phyloP scores from a whole-genome alignment of 2,329 filamentous ascomycete species.

The Aspergillus luchuensis region DNA sequence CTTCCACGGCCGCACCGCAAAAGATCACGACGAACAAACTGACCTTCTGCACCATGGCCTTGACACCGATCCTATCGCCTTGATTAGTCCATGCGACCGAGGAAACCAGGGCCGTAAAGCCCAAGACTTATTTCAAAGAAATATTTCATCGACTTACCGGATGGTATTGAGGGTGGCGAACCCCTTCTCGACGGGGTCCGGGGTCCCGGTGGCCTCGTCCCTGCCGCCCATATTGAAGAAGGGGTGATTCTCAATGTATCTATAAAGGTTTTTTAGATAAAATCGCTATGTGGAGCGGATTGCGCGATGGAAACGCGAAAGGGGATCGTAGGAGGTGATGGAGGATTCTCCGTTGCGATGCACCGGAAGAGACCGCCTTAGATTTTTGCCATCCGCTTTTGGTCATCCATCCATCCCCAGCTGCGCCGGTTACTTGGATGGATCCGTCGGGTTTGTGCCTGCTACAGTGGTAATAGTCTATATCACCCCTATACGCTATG shows the following conservation, averaged over 20 bases:
- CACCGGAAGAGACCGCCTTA: conserved; percentile 26
- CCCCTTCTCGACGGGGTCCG: conserved; percentile 69
- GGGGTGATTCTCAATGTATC: conserved; percentile 1
- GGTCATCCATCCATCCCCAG: conserved; percentile 13
- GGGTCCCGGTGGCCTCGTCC: conserved; percentile 58
- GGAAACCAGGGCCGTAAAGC: conserved; percentile 24
- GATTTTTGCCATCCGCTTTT: conserved; percentile 19
- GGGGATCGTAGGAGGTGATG: conserved; percentile 16
- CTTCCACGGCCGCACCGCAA: conserved; percentile 14
- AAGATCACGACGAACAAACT: conserved; percentile 32
- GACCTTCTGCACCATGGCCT: conserved; percentile 71
- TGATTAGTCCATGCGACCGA: conserved; percentile 40
- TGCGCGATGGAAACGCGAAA: conserved; percentile 18
- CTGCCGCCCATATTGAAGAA: conserved; percentile 55
- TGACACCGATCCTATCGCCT: conserved; percentile 62
- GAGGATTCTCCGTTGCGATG: conserved; percentile 17
- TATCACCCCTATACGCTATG: too few relatives aligned
- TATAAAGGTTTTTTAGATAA: conserved; percentile 9
- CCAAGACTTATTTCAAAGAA: background rate
- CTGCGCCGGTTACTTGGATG: background rate
- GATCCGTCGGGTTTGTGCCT: background rate
- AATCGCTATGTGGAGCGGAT: conserved; percentile 9
- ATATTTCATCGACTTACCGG: conserved; percentile 56
- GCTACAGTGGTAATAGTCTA: background rate
- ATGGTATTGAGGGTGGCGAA: conserved; percentile 83